These are phyloP conservation scores for Geotrichum restrictum DNA, from an alignment of 1,139 yeast species.

Conservation along the genomic window DNA sequence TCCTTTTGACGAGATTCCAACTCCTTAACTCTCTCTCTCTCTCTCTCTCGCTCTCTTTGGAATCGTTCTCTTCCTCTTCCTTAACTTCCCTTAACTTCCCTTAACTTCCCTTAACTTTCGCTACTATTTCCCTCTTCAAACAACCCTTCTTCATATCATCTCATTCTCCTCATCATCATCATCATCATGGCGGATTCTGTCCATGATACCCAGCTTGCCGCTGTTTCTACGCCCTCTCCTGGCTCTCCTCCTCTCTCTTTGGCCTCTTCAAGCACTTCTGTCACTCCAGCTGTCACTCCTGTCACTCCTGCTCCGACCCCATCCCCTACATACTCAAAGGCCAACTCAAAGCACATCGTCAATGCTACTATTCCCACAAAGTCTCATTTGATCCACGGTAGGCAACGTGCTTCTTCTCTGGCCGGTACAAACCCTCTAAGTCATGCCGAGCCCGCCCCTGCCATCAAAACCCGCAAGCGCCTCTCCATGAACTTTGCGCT, in stretches of 20 bases:
- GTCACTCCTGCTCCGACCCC: background rate
- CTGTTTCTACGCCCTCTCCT: too few relatives aligned
- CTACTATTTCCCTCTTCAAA: background rate
- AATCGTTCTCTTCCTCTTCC: background rate
- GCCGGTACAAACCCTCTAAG: slow-evolving; percentile 1
- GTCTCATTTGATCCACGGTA: slow-evolving; percentile 1
- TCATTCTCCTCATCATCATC: too few relatives aligned
- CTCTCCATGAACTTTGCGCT: slow-evolving; percentile 33
- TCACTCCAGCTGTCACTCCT: background rate
- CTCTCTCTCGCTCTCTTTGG: background rate
- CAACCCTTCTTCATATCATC: too few relatives aligned
- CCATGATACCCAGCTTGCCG: too few relatives aligned
- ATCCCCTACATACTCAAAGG: slow-evolving; percentile 5
- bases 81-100: background rate
- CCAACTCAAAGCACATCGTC: background rate
- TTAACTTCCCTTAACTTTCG: background rate
- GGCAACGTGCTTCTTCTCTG: slow-evolving; percentile 14
- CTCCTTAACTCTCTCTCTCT: background rate
- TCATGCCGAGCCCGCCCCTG: background rate
- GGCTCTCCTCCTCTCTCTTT: too few relatives aligned
- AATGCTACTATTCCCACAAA: background rate
- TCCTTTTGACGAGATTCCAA: too few relatives aligned
- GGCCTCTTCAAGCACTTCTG: background rate
- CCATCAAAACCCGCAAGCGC: slow-evolving; percentile 26
- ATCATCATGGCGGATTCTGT: too few relatives aligned